Evolutionary conservation across 129 eudicot genomes (phyloP).

Genomic region (Smallanthus sonchifolius): DNA sequence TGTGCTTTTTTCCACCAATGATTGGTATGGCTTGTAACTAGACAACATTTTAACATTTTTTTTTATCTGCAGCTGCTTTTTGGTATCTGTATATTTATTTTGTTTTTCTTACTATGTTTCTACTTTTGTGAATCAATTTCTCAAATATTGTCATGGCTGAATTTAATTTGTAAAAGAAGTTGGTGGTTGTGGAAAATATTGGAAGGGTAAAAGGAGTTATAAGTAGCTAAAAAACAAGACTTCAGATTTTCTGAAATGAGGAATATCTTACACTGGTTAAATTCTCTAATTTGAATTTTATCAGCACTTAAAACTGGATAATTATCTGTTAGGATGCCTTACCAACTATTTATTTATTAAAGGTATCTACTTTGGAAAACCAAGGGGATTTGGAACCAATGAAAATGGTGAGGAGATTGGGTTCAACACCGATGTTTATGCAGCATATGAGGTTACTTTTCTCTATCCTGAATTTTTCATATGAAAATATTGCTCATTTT

Average conservation of each 20-base stretch:
- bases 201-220: neutral
- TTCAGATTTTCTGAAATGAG: neutral
- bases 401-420: constrained; percentile 86
- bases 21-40: neutral
- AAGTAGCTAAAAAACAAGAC: neutral
- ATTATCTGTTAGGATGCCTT: neutral
- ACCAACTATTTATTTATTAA: neutral
- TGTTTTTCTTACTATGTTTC: neutral
- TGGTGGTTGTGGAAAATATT: neutral
- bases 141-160: neutral
- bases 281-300: neutral
- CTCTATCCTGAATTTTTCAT: neutral
- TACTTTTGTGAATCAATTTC: neutral
- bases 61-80: neutral
- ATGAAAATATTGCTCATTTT: neutral
- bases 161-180: neutral
- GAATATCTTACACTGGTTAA: neutral
- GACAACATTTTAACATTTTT: neutral
- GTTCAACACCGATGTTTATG: constrained; percentile 90
- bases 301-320: neutral
- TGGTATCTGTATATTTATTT: neutral
- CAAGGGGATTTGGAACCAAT: constrained; percentile 83
- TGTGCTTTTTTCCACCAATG: neutral
- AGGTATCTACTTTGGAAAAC: constrained; percentile 98
- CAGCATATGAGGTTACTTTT: constrained; percentile 65